Evolutionary conservation across 192 early-diverging fungal species (phyloP).

Genomic region (Backusella morwellensis): DNA sequence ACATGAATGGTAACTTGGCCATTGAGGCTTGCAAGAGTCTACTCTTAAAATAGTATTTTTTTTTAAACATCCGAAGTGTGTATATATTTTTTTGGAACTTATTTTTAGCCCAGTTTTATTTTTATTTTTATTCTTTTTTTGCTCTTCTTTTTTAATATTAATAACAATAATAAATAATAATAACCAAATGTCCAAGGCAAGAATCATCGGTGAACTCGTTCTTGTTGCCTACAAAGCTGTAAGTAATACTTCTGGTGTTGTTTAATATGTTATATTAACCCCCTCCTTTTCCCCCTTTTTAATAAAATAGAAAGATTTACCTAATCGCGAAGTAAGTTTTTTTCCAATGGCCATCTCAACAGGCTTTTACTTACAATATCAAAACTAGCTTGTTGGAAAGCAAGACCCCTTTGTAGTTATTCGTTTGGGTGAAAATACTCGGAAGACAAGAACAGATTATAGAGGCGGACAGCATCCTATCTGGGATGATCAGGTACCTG

Average conservation of each 20-base stretch:
- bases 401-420: conserved; percentile 55
- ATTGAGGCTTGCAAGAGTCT: not conserved
- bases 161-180: not conserved
- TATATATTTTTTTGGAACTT: not conserved
- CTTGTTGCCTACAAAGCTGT: conserved; percentile 40
- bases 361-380: not conserved
- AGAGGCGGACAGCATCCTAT: conserved; percentile 54
- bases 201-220: conserved; percentile 35
- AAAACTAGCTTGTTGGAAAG: conserved; percentile 44
- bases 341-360: not conserved
- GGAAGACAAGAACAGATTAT: conserved; percentile 48
- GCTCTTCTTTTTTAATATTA: not conserved
- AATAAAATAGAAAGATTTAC: conserved; percentile 33
- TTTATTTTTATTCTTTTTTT: not conserved
- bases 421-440: conserved; percentile 42
- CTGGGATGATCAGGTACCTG: conserved; percentile 56
- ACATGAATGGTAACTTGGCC: not conserved
- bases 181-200: conserved; percentile 23
- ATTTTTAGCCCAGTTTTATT: not conserved
- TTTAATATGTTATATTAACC: not conserved
- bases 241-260: conserved; percentile 2
- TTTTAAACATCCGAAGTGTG: too few relatives aligned
- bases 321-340: conserved; percentile 35
- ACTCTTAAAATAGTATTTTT: not conserved
- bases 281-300: not conserved